These are phyloP conservation scores for Heliocybe sulcata DNA, from an alignment of 1,284 basidiomycete species.

Conservation along the genomic window DNA sequence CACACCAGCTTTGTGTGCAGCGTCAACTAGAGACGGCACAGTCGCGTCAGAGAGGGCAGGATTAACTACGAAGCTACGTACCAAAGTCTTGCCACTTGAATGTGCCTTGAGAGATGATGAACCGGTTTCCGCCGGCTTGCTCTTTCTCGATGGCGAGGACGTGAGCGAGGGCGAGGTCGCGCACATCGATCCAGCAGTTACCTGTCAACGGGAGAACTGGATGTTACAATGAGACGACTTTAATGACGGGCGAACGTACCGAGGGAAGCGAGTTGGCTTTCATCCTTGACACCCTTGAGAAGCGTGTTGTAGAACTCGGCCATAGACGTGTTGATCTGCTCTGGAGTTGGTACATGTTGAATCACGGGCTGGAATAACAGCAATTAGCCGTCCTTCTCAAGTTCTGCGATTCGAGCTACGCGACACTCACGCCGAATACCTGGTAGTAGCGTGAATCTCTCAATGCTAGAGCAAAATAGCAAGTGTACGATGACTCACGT, in stretches of 20 bases:
- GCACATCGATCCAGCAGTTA: slow-evolving; percentile 45
- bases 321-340: slow-evolving; percentile 47
- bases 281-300: slow-evolving; percentile 17
- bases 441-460: neutral
- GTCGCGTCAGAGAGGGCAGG: neutral
- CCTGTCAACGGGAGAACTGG: slow-evolving; percentile 3
- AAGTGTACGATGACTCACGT: slow-evolving; percentile 25
- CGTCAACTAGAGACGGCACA: neutral
- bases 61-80: neutral
- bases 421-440: slow-evolving; percentile 26
- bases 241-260: slow-evolving; percentile 9
- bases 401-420: neutral
- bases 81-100: slow-evolving; percentile 6
- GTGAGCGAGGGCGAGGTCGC: slow-evolving; percentile 56
- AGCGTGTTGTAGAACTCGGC: slow-evolving; percentile 24
- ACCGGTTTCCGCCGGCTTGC: slow-evolving; percentile 55
- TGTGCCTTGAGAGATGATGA: slow-evolving; percentile 36
- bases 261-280: slow-evolving; percentile 9
- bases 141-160: slow-evolving; percentile 41
- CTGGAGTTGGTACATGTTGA: slow-evolving; percentile 39
- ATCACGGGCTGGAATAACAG: slow-evolving; percentile 27
- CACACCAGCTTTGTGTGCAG: neutral
- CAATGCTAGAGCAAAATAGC: slow-evolving; percentile 1
- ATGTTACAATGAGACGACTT: neutral
- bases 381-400: slow-evolving; percentile 6